A percentile compares a stretch with the other conserved stretches of the same genome.
These are phyloP conservation scores for Diplodia sapinea DNA, from an alignment of 2,329 filamentous ascomycete species.

Conservation along the genomic window DNA sequence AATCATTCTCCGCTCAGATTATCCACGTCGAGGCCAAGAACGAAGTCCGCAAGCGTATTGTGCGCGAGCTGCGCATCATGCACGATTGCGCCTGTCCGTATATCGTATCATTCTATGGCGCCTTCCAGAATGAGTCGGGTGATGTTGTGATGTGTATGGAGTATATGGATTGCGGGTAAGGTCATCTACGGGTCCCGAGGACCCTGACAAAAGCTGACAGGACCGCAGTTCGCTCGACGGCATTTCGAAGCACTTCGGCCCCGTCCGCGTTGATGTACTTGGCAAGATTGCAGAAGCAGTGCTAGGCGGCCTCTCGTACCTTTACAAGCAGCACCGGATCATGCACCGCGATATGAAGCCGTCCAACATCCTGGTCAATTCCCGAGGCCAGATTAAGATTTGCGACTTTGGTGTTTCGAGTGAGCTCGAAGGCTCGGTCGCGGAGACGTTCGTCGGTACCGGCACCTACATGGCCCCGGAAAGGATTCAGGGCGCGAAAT, in stretches of 20 bases:
- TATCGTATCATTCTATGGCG: constrained; percentile 97
- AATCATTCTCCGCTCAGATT: constrained; percentile 62
- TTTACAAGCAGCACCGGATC: constrained; percentile 94
- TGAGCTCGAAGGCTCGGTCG: constrained; percentile 96
- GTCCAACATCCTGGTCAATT: constrained; percentile 96
- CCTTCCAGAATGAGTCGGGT: constrained; percentile 93
- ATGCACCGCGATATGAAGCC: constrained; percentile 99
- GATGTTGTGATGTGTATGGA: constrained; percentile 99
- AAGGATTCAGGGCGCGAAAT: constrained; percentile 94
- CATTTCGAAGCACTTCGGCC: constrained; percentile 93
- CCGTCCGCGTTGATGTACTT: constrained; percentile 91
- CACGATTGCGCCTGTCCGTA: constrained; percentile 96
- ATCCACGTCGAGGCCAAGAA: constrained; percentile 98
- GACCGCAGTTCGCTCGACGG: constrained; percentile 79
- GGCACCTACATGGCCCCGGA: constrained; percentile 99
- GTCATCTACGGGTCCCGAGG: background rate
- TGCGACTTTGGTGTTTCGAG: constrained; percentile 99
- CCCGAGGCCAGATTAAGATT: constrained; percentile 90
- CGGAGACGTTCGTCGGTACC: constrained; percentile 96
- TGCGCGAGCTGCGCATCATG: constrained; percentile 97
- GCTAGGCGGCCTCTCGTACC: constrained; percentile 88
- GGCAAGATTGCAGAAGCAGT: constrained; percentile 98
- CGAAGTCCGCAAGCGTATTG: constrained; percentile 94
- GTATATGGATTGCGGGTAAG: constrained; percentile 98
- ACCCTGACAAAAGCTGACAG: background rate